Base-by-base conservation (phyloP, 768 basidiomycete genomes). In the Suillus weaverae region DNA sequence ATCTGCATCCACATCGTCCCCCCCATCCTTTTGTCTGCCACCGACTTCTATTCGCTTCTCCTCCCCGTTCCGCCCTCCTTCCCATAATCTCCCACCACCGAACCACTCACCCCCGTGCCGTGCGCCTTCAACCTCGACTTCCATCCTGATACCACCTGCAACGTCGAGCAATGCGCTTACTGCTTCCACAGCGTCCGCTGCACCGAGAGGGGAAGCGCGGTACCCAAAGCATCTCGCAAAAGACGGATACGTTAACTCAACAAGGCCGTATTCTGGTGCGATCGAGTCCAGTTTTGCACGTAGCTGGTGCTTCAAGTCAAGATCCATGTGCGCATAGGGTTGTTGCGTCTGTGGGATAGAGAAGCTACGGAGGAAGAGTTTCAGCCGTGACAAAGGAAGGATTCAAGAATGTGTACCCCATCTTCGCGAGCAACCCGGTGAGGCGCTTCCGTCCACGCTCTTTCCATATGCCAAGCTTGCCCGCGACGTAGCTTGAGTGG, bases 91-190 rank as follows among this genome's bases (percentile, higher is more conserved):
- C 4, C 91, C 90, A 16, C 89, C 88, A 16, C 94, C 95, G 71
- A 98, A 98, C 95, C 96, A 97, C 78, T 98, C 96, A 4, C 96
- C 96, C 14, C 96, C 96, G 64, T 94, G 91, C 56, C 90, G 83
- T 38, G 90, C 85, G 43, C 95, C 94, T 74, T 96, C 93, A 11
- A 91, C 78, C 75, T 97, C 96, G 18, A 99, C 82, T 71, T 98
- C 95, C 77, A 99, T 85, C 54, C 87, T 81, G n/a, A 97, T 84
- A 2, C 97, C 96, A 50, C 86, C 89, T 2, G 95, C 96, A 16
- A 95, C 93, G 69, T 99, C 96, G 35, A 99, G 77, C 50, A 99
- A 81, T 1, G 96, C 93, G 22, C 86, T 83, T 53, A 97, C 80
- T 14, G 91, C 94, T 74, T 99, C 97, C 0, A 98, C 91, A 16